A percentile compares a stretch with the other conserved stretches of the same genome.
Conservation (phyloP, 2,329 filamentous ascomycete genomes). For the Penicillium italicum region DNA sequence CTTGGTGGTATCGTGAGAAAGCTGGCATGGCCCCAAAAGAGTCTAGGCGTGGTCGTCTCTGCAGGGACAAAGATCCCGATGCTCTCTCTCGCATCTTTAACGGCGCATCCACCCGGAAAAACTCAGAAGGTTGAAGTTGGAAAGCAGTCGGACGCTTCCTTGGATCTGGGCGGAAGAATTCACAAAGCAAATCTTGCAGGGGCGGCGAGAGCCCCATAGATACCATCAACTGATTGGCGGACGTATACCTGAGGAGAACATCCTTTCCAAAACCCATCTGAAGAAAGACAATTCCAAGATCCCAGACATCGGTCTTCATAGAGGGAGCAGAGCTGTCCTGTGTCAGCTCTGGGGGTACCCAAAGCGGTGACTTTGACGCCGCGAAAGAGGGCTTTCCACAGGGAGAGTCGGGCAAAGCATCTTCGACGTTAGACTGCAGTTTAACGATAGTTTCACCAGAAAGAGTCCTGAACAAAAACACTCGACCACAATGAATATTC, state of each 20-base stretch:
- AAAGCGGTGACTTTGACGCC: constrained; percentile 73
- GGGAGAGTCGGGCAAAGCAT: constrained; percentile 50
- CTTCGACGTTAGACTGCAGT: constrained; percentile 47
- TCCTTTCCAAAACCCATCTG: constrained; percentile 92
- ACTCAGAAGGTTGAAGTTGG: constrained; percentile 57
- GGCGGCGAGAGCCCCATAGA: constrained; percentile 68
- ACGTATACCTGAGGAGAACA: constrained; percentile 71
- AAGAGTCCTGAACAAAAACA: constrained; percentile 68
- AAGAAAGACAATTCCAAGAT: constrained; percentile 83
- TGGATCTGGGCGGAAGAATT: constrained; percentile 79
- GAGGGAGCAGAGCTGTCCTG: constrained; percentile 53
- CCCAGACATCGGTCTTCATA: constrained; percentile 90
- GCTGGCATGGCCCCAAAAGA: constrained; percentile 55
- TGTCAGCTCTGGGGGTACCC: constrained; percentile 74
- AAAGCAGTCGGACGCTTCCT: constrained; percentile 84
- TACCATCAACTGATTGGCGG: constrained; percentile 69
- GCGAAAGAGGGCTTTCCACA: constrained; percentile 32
- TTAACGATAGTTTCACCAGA: constrained; percentile 67
- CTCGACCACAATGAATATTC: constrained; percentile 73
- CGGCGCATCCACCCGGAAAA: constrained; percentile 42
- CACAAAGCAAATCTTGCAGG: constrained; percentile 73
- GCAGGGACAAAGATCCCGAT: constrained; percentile 43
- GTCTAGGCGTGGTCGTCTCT: constrained; percentile 58
- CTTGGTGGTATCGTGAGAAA: constrained; percentile 75
- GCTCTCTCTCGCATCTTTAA: constrained; percentile 39